A percentile compares a stretch with the other conserved stretches of the same genome.
These are phyloP conservation scores for Skeletonema tropicum DNA, from an alignment of 108 stramenopile genomes.

Conservation along the genomic window DNA sequence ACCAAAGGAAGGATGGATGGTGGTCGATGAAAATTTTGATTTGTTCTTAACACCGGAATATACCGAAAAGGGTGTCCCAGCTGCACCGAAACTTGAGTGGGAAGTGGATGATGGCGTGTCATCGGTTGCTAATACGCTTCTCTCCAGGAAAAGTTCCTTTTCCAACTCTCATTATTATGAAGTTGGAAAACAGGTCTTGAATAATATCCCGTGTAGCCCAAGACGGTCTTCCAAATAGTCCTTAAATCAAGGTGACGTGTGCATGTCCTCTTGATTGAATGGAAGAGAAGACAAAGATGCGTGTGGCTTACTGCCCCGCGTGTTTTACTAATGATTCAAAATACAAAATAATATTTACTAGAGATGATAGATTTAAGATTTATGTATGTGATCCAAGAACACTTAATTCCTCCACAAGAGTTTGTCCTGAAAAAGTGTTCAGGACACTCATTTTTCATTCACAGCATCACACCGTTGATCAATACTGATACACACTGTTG, in stretches of 20 bases:
- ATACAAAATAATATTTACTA: too few species aligned
- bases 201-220: too few species aligned
- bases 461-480: too few species aligned
- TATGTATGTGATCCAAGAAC: too few species aligned
- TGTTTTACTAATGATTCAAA: too few species aligned
- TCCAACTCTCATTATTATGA: constrained; percentile 4
- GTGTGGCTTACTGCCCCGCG: too few species aligned
- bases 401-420: too few species aligned
- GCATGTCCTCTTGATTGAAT: background rate
- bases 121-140: background rate
- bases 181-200: background rate
- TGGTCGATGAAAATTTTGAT: constrained; percentile 10
- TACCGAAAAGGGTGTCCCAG: constrained; percentile 1
- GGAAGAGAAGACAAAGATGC: background rate
- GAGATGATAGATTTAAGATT: too few species aligned
- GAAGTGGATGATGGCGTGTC: background rate
- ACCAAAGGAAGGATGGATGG: constrained; percentile 29
- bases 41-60: constrained; percentile 16
- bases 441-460: too few species aligned
- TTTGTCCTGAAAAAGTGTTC: too few species aligned
- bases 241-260: background rate
- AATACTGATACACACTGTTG: too few species aligned
- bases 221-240: background rate
- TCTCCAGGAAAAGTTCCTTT: background rate
- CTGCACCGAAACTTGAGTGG: constrained; percentile 1